These are phyloP conservation scores for Carex sylvatica DNA, from an alignment of 202 grass and related monocot genomes.

Conservation along the genomic window DNA sequence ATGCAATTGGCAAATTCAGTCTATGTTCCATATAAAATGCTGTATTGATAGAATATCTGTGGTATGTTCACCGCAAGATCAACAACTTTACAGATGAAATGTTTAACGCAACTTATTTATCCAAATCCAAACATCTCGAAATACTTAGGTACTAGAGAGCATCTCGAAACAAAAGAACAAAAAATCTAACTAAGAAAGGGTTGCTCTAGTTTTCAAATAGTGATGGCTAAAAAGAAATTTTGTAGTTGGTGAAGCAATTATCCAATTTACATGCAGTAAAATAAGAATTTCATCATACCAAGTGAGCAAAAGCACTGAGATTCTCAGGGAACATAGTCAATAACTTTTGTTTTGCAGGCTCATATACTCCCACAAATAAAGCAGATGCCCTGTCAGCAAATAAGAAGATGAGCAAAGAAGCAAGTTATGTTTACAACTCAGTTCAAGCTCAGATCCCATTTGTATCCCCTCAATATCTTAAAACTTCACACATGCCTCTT, in stretches of 20 bases:
- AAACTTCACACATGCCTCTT: background rate
- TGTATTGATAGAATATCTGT: background rate
- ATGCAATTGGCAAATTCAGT: background rate
- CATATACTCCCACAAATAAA: conserved; percentile 92
- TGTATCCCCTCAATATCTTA: background rate
- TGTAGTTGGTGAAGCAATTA: background rate
- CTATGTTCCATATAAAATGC: background rate
- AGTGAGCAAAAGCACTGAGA: conserved; percentile 87
- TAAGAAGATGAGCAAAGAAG: conserved; percentile 17
- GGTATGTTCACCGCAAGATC: background rate
- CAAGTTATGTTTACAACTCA: background rate
- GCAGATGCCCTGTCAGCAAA: conserved; percentile 70
- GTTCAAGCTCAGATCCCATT: background rate
- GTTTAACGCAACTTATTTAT: background rate
- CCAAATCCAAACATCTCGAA: background rate
- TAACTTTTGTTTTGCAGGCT: conserved; percentile 79
- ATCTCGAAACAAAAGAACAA: background rate
- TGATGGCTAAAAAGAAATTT: background rate
- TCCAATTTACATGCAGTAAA: conserved; percentile 19
- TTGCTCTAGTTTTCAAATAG: conserved; percentile 1
- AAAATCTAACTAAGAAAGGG: background rate
- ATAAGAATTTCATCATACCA: conserved; percentile 54
- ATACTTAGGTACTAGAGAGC: background rate
- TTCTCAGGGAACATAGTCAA: conserved; percentile 71
- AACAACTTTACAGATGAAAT: background rate